Base-by-base conservation (phyloP, 2,329 filamentous ascomycete species). In the Decorospora gaudefroyi region DNA sequence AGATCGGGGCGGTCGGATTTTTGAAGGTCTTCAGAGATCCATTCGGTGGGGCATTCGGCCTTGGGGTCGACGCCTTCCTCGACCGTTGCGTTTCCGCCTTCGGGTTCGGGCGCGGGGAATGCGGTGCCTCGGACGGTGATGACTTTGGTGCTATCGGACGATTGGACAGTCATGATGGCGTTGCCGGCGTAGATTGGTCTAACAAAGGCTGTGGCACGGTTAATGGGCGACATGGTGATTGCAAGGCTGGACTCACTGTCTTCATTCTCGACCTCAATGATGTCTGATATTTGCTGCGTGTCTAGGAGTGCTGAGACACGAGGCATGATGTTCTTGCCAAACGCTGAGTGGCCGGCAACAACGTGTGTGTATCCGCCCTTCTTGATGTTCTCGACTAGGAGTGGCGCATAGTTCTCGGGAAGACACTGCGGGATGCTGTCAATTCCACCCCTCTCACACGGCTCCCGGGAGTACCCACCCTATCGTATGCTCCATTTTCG, bases 151-250 rank as follows among this genome's bases (percentile, higher is more conserved):
- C 79, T 69, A 66, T 99, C 93, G 52, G 82, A 82, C 2, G 90
- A 96, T 73, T 97, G 88, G 46, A 99, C 91, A 7, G 93, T 99
- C 23, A 95, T 83, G 65, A 99, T 96, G 33, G 92, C 93, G 68
- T 99, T 99, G 42, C 93, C 93, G 45, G 93, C 93, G 71, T 99
- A 99, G 66, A 99, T 96, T 18, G 93, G 92, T 44, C 93, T 87
- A 42, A 96, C 87, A 65, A 99, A 99, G 9, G 90, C 80, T 82
- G 51, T 16, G 22, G 10, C 11, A 1, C 11, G 4, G 22, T 63
- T 33, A 59, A 39, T 13, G 31, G 11, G 26, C 7, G 9, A 4
- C 11, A 7, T 7, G 11, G 3, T 16, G 11, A 4, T 4, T 4
- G 11, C 7, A 2, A n/a, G n/a, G 18, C 11, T n/a, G 16, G 27